Evolutionary conservation across 1,284 basidiomycete species (phyloP).

Genomic region (Cutaneotrichosporon cutaneum): DNA sequence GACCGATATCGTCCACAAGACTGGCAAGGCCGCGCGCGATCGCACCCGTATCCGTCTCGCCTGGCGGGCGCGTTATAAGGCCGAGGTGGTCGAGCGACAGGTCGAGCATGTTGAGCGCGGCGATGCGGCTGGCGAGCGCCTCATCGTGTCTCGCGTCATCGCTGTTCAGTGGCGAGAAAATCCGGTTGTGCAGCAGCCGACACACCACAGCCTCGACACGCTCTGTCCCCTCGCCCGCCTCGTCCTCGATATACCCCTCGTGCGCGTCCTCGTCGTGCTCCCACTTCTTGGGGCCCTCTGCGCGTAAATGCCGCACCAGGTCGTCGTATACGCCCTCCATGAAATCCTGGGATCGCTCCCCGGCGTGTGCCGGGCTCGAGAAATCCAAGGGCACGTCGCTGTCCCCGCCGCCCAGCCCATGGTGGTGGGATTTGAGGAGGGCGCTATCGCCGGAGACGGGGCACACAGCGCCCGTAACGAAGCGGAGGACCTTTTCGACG

Average conservation of each 20-base stretch:
- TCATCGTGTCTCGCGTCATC: slow-evolving; percentile 84
- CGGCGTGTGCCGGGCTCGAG: slow-evolving; percentile 50
- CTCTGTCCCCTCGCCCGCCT: slow-evolving; percentile 59
- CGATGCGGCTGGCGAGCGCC: slow-evolving; percentile 78
- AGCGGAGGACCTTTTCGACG: slow-evolving; percentile 60
- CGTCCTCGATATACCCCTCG: slow-evolving; percentile 42
- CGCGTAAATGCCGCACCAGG: slow-evolving; percentile 49
- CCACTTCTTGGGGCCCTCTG: not conserved
- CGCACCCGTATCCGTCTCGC: slow-evolving; percentile 51
- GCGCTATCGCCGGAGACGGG: slow-evolving; percentile 29
- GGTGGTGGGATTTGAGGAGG: slow-evolving; percentile 34
- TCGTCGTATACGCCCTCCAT: slow-evolving; percentile 64
- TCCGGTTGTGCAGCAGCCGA: slow-evolving; percentile 67
- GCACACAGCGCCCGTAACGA: slow-evolving; percentile 37
- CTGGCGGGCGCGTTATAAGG: slow-evolving; percentile 61
- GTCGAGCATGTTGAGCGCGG: slow-evolving; percentile 85
- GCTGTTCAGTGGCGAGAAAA: slow-evolving; percentile 66
- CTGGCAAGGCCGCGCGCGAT: slow-evolving; percentile 61
- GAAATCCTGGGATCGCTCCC: slow-evolving; percentile 69
- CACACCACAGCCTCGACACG: slow-evolving; percentile 69
- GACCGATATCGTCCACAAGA: slow-evolving; percentile 71
- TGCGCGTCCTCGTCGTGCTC: slow-evolving; percentile 3
- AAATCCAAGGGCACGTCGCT: slow-evolving; percentile 33
- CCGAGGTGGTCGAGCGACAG: slow-evolving; percentile 82
- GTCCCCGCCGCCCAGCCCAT: slow-evolving; percentile 11